These are phyloP conservation scores for cucumber (Cucumis sativus) DNA, from an alignment of 306 rosid genomes.

Conservation along the genomic window DNA sequence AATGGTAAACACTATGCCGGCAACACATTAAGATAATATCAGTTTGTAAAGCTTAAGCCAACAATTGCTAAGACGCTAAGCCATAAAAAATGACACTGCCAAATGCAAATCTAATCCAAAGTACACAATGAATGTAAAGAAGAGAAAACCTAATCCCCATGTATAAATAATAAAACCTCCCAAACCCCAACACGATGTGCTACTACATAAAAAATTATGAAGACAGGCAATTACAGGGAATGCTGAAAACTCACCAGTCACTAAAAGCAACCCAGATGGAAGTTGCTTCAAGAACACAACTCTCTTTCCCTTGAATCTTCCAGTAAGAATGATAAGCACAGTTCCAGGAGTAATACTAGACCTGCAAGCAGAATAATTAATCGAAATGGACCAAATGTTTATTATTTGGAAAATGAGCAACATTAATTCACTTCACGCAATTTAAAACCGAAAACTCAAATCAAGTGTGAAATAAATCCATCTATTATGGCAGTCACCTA, in stretches of 20 bases:
- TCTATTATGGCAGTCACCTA: neutral
- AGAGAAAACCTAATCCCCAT: neutral
- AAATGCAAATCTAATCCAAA: neutral
- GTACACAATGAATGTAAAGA: neutral
- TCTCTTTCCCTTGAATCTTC: slow-evolving; percentile 69
- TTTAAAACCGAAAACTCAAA: neutral
- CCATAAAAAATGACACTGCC: neutral
- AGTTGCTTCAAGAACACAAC: slow-evolving; percentile 69
- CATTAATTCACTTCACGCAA: neutral
- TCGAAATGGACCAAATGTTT: neutral
- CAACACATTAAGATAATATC: neutral
- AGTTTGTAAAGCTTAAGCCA: neutral
- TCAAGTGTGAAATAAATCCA: neutral
- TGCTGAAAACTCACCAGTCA: slow-evolving; percentile 29
- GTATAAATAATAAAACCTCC: neutral
- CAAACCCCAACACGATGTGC: neutral
- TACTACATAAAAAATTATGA: neutral
- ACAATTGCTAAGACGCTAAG: neutral
- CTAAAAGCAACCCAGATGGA: slow-evolving; percentile 63
- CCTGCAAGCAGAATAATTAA: slow-evolving; percentile 15
- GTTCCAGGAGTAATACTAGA: slow-evolving; percentile 54
- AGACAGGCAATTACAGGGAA: neutral
- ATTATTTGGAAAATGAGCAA: neutral
- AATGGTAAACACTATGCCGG: neutral
- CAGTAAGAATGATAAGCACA: slow-evolving; percentile 54